A percentile compares a stretch with the other conserved stretches of the same genome.
Conservation (phyloP, 768 basidiomycete species). For the Suillus paluster region DNA sequence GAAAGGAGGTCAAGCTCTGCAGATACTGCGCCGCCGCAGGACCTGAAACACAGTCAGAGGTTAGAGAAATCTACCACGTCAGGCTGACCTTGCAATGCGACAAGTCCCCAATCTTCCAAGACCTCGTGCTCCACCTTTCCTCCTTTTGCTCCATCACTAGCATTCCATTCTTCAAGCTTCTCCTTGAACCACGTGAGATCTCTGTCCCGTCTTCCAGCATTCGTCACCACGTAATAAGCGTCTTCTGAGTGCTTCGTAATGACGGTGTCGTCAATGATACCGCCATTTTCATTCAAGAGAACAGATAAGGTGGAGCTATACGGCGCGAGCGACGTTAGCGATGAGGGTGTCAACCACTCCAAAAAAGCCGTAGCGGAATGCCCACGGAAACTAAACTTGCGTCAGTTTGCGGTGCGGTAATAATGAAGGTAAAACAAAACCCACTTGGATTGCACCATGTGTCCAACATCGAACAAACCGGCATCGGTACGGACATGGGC, state of each 20-base stretch:
- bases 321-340: slow-evolving; percentile 64
- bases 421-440: slow-evolving; percentile 20
- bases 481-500: slow-evolving; percentile 81
- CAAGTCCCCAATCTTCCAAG: slow-evolving; percentile 82
- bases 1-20: slow-evolving; percentile 73
- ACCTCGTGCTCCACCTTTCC: slow-evolving; percentile 81
- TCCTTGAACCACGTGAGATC: slow-evolving; percentile 80
- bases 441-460: slow-evolving; percentile 95
- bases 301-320: slow-evolving; percentile 88
- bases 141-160: slow-evolving; percentile 46
- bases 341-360: slow-evolving; percentile 89
- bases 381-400: slow-evolving; percentile 71
- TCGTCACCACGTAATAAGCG: slow-evolving; percentile 95
- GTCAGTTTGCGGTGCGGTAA: neutral
- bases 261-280: slow-evolving; percentile 96
- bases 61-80: neutral
- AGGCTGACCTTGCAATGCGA: slow-evolving; percentile 84
- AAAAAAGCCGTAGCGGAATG: slow-evolving; percentile 79
- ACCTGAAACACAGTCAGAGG: slow-evolving; percentile 45
- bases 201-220: slow-evolving; percentile 83
- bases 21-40: slow-evolving; percentile 83
- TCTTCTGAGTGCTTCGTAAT: slow-evolving; percentile 82
- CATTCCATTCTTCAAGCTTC: slow-evolving; percentile 81
- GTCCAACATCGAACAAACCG: slow-evolving; percentile 95
- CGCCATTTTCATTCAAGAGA: slow-evolving; percentile 85